phyloP scores from a whole-genome alignment of 2,329 filamentous ascomycete genomes.

The Hirsutella rhossiliensis region DNA sequence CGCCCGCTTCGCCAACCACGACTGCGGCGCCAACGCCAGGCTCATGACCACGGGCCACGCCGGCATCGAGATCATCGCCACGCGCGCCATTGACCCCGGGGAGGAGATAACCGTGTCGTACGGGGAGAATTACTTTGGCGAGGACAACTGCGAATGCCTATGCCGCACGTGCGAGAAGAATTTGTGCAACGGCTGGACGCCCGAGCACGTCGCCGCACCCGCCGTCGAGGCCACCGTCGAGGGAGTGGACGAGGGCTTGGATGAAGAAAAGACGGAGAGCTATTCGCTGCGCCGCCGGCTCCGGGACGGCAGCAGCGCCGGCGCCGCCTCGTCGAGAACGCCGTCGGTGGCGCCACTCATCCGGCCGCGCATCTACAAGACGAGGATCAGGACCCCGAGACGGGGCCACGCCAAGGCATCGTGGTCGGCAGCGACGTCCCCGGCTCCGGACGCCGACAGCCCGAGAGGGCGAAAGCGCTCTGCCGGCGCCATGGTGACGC shows the following conservation, averaged over 20 bases:
- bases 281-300: conserved; percentile 46
- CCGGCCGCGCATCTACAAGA: conserved; percentile 35
- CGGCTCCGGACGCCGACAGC: conserved; percentile 11
- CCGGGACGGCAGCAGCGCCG: conserved; percentile 37
- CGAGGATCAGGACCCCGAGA: conserved; percentile 19
- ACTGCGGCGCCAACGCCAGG: conserved; percentile 84
- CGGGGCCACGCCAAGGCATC: conserved; percentile 20
- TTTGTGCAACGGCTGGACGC: conserved; percentile 72
- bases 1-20: conserved; percentile 92
- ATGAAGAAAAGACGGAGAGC: conserved; percentile 24
- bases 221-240: conserved; percentile 42
- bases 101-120: conserved; percentile 97
- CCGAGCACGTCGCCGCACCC: conserved; percentile 30
- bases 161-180: conserved; percentile 75
- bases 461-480: conserved; percentile 25
- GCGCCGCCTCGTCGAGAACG: conserved; percentile 36
- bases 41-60: conserved; percentile 73
- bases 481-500: conserved; percentile 33
- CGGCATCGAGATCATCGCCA: conserved; percentile 83
- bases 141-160: conserved; percentile 88
- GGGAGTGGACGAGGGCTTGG: conserved; percentile 16
- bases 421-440: conserved; percentile 18
- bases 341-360: conserved; percentile 45
- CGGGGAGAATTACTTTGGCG: conserved; percentile 90
- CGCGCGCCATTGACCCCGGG: conserved; percentile 67